Conservation (phyloP, 345 rosid genomes). For the Rubroshorea leprosula region DNA sequence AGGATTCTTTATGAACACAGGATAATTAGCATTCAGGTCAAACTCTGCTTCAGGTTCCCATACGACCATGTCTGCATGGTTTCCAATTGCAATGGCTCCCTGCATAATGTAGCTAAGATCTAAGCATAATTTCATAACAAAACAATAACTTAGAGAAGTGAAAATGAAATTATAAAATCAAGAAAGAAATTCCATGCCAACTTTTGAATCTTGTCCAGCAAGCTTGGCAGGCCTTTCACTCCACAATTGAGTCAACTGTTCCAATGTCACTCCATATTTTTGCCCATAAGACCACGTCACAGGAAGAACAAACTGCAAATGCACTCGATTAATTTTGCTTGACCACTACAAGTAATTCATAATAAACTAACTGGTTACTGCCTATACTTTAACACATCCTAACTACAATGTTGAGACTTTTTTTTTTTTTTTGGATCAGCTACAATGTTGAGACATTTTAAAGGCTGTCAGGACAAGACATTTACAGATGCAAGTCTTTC, state of each 20-base stretch:
- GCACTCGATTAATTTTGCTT: slow-evolving; percentile 32
- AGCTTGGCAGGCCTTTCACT: slow-evolving; percentile 88
- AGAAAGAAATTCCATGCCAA: slow-evolving; percentile 12
- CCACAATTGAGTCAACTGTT: slow-evolving; percentile 80
- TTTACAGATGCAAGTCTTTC: no score
- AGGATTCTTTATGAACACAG: slow-evolving; percentile 61
- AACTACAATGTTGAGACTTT: no score
- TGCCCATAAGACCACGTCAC: slow-evolving; percentile 83
- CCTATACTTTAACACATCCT: no score
- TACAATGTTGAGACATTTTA: no score
- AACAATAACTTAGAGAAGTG: neutral
- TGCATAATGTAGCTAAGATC: slow-evolving; percentile 22
- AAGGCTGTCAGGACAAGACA: no score
- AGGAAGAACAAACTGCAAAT: slow-evolving; percentile 84
- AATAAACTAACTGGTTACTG: slow-evolving; percentile 1
- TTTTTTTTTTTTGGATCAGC: no score
- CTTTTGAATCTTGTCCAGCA: slow-evolving; percentile 67
- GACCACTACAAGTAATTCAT: no score
- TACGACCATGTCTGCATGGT: slow-evolving; percentile 67
- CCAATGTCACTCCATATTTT: slow-evolving; percentile 64
- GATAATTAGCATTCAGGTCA: slow-evolving; percentile 54
- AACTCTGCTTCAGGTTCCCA: slow-evolving; percentile 85
- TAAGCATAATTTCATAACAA: neutral
- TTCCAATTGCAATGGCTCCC: slow-evolving; percentile 74
- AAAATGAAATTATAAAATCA: slow-evolving; percentile 1